Percentiles rank a stretch among this genome's conserved stretches.
Evolutionary conservation across 495 filamentous ascomycete species (phyloP).

Genomic region (Penicillium salamii): DNA sequence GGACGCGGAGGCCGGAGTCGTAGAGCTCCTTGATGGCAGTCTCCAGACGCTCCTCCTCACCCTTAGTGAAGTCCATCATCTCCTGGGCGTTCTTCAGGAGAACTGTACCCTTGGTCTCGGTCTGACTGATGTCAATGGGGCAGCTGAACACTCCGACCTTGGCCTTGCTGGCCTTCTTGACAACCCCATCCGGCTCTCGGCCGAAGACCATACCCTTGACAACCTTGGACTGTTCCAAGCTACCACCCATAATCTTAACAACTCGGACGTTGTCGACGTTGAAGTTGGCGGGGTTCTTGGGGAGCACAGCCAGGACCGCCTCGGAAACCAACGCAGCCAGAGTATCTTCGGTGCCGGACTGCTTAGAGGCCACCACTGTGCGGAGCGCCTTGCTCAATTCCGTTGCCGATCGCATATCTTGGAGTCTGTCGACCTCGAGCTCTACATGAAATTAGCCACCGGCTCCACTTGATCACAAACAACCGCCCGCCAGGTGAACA

Average conservation of each 20-base stretch:
- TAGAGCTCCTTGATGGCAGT: constrained; percentile 88
- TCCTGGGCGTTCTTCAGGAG: constrained; percentile 95
- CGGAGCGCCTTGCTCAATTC: constrained; percentile 94
- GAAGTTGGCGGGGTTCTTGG: constrained; percentile 97
- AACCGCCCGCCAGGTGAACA: constrained; percentile 15
- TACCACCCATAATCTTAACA: constrained; percentile 99
- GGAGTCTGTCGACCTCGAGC: constrained; percentile 85
- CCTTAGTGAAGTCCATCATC: constrained; percentile 97
- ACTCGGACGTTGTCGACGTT: constrained; percentile 99
- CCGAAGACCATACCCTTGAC: constrained; percentile 99
- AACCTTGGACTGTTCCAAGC: constrained; percentile 86
- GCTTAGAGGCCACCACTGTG: constrained; percentile 95
- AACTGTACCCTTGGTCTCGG: constrained; percentile 99
- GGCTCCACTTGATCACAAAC: constrained; percentile 5
- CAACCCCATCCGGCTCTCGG: constrained; percentile 80
- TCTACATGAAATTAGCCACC: constrained; percentile 45
- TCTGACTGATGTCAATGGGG: constrained; percentile 92
- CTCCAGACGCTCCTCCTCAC: constrained; percentile 91
- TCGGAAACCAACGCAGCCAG: constrained; percentile 85
- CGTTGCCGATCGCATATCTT: constrained; percentile 70
- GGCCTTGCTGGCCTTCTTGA: constrained; percentile 88
- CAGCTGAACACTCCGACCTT: constrained; percentile 98
- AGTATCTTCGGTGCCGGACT: constrained; percentile 85
- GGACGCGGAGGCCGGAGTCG: constrained; percentile 87
- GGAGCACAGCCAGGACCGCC: constrained; percentile 89